A percentile compares a stretch with the other conserved stretches of the same genome.
Conservation (phyloP, 2,329 filamentous ascomycete species). For the Pseudopyrenochaeta lycopersici region DNA sequence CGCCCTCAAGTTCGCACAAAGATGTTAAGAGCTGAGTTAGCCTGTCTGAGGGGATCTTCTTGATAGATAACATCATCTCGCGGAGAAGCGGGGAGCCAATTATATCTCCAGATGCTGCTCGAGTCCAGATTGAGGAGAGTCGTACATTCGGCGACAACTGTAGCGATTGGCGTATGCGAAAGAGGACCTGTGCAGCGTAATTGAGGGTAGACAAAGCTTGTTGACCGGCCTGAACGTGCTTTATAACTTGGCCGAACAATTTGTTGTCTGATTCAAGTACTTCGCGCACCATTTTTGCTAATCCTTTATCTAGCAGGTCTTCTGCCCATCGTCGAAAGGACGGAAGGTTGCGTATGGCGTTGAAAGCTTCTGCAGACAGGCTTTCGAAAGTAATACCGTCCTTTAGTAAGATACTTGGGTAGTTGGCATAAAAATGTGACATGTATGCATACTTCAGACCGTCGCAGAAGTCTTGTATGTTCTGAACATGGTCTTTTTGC, state of each 20-base stretch:
- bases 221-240: constrained; percentile 47
- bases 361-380: constrained; percentile 69
- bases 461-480: constrained; percentile 75
- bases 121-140: constrained; percentile 65
- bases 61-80: constrained; percentile 66
- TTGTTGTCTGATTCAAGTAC: constrained; percentile 69
- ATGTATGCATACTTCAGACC: constrained; percentile 82
- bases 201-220: constrained; percentile 54
- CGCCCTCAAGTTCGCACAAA: constrained; percentile 31
- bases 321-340: constrained; percentile 66
- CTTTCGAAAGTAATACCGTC: constrained; percentile 43
- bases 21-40: constrained; percentile 55
- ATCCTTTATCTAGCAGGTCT: constrained; percentile 48
- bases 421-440: constrained; percentile 85
- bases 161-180: constrained; percentile 48
- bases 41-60: constrained; percentile 66
- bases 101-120: constrained; percentile 67
- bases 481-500: constrained; percentile 80
- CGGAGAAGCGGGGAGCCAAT: constrained; percentile 60
- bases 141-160: constrained; percentile 47
- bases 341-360: constrained; percentile 72
- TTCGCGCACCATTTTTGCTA: constrained; percentile 56
- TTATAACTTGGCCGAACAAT: constrained; percentile 58
- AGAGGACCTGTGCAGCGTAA: constrained; percentile 45
- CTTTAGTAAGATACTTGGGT: constrained; percentile 70